Conservation (phyloP, 768 basidiomycete genomes). For the Fomitopsis serialis region DNA sequence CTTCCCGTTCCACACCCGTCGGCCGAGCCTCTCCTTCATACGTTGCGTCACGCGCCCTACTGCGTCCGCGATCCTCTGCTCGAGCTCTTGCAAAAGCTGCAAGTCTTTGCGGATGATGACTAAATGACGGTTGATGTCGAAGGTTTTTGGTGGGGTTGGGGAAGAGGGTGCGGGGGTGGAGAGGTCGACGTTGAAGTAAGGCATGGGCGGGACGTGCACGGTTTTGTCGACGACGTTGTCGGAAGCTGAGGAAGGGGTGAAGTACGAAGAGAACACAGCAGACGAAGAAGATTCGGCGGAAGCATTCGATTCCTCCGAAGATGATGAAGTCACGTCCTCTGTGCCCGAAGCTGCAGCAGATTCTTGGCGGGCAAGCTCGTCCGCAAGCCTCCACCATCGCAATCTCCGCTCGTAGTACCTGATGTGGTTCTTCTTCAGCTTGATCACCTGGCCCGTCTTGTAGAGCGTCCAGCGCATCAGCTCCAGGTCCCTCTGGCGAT, state of each 20-base stretch:
- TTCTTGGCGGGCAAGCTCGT: not conserved
- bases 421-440: conserved; percentile 45
- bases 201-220: not conserved
- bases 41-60: conserved; percentile 51
- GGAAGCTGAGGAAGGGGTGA: conserved; percentile 12
- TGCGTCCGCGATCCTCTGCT: conserved; percentile 34
- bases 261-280: conserved; percentile 10
- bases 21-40: conserved; percentile 70
- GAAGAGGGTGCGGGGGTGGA: conserved; percentile 20
- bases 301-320: not conserved
- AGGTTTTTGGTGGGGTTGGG: conserved; percentile 27
- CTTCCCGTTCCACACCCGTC: conserved; percentile 64
- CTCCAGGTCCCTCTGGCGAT: conserved; percentile 51
- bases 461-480: conserved; percentile 55
- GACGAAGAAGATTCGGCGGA: not conserved
- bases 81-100: conserved; percentile 41
- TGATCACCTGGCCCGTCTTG: conserved; percentile 40
- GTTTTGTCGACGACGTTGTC: not conserved
- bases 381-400: not conserved
- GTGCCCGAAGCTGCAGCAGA: not conserved
- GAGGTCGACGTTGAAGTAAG: conserved; percentile 28
- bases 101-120: conserved; percentile 50
- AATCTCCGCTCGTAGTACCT: conserved; percentile 23
- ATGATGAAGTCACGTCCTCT: not conserved
- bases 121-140: conserved; percentile 55